Evolutionary conservation across 805 yeast species (phyloP).

Genomic region (Metschnikowia drakensbergensis): DNA sequence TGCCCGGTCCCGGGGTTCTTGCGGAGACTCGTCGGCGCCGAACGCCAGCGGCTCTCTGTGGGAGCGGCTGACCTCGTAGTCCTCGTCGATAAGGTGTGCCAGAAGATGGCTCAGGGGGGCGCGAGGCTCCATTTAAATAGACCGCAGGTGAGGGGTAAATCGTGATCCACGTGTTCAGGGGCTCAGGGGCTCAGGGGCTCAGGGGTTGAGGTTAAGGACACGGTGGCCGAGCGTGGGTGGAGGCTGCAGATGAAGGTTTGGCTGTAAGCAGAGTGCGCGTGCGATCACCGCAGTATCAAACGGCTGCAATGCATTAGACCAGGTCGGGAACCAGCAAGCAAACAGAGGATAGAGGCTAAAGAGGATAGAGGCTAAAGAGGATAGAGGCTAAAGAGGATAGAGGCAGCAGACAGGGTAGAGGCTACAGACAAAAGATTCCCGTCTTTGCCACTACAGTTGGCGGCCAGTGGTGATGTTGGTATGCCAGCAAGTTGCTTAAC

Average conservation of each 20-base stretch:
- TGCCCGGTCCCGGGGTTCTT: neutral
- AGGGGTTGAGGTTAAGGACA: neutral
- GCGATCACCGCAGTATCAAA: neutral
- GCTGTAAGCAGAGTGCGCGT: conserved; percentile 2
- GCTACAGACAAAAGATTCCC: too few relatives aligned
- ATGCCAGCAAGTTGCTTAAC: too few relatives aligned
- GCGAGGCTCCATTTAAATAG: conserved; percentile 4
- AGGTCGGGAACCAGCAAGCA: neutral
- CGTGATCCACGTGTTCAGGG: neutral
- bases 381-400: neutral
- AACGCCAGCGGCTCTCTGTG: neutral
- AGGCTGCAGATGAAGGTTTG: neutral
- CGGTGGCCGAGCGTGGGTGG: neutral
- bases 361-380: neutral
- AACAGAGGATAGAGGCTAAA: neutral
- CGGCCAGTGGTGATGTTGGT: neutral
- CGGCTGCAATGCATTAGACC: neutral
- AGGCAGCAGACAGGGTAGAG: too few relatives aligned
- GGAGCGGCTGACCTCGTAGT: conserved; percentile 7
- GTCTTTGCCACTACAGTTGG: too few relatives aligned
- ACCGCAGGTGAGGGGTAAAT: neutral
- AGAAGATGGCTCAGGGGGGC: conserved; percentile 8
- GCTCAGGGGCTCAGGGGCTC: neutral
- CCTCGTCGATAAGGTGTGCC: conserved; percentile 14
- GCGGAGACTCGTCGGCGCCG: neutral